phyloP scores from a whole-genome alignment of 176 grass and related monocot species.

The Triticum urartu region DNA sequence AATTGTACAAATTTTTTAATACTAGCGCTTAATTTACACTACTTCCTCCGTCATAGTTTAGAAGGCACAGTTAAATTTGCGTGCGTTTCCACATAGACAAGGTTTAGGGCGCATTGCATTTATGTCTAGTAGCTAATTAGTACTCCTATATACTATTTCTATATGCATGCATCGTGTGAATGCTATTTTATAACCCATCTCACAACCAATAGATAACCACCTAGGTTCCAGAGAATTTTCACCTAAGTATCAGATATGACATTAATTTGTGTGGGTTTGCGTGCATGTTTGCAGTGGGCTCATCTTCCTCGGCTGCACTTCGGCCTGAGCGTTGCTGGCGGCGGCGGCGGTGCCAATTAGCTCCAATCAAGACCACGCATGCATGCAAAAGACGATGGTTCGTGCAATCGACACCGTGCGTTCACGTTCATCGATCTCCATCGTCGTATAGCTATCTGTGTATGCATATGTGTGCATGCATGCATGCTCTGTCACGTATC shows the following conservation, averaged over 20 bases:
- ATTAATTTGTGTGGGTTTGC: background rate
- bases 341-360: background rate
- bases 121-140: no score
- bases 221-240: no score
- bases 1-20: no score
- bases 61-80: no score
- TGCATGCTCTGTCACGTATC: background rate
- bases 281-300: slow-evolving; percentile 66
- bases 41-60: no score
- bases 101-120: no score
- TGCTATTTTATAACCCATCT: no score
- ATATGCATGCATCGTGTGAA: no score
- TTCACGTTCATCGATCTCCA: background rate
- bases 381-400: background rate
- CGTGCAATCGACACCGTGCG: background rate
- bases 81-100: no score
- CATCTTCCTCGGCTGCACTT: slow-evolving; percentile 90
- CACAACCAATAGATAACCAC: no score
- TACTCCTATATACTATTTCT: no score
- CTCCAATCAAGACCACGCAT: background rate
- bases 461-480: background rate
- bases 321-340: slow-evolving; percentile 52
- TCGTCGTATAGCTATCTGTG: background rate
- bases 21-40: no score
- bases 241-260: background rate